Evolutionary conservation across 768 basidiomycete genomes (phyloP).

Genomic region (Kwoniella dejecticola): DNA sequence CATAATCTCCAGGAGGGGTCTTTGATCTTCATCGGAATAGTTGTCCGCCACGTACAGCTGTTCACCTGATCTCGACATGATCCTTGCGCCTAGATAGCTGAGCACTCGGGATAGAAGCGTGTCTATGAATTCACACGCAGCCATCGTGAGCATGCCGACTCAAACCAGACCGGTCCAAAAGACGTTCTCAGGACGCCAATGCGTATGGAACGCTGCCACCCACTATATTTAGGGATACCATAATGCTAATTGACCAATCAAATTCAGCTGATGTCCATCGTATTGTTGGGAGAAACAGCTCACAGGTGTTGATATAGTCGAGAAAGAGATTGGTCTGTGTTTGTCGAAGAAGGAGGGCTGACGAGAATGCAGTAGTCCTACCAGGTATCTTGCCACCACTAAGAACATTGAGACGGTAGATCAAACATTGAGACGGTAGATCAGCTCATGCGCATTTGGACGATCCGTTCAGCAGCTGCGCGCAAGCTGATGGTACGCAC

Average conservation of each 20-base stretch:
- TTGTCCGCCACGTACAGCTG: conserved; percentile 39
- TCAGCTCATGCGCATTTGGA: no score
- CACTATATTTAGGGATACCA: conserved; percentile 47
- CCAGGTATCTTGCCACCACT: conserved; percentile 46
- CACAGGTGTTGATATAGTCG: conserved; percentile 46
- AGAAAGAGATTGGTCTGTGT: conserved; percentile 35
- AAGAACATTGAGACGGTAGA: no score
- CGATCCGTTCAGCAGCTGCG: neutral
- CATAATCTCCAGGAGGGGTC: conserved; percentile 46
- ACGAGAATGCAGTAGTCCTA: conserved; percentile 40
- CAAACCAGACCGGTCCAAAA: neutral
- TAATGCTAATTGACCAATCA: conserved; percentile 26
- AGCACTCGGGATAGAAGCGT: conserved; percentile 36
- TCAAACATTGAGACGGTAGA: no score
- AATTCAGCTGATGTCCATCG: neutral
- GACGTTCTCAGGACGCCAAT: no score
- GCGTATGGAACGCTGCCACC: neutral
- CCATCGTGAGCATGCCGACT: neutral
- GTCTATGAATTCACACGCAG: conserved; percentile 8
- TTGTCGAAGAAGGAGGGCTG: conserved; percentile 42
- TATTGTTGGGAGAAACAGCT: conserved; percentile 2
- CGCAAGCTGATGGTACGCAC: conserved; percentile 10
- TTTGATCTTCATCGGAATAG: conserved; percentile 40
- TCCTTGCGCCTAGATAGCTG: conserved; percentile 28
- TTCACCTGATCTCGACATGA: conserved; percentile 41